Evolutionary conservation across 2,329 filamentous ascomycete species (phyloP).

Genomic region (Chaetomium sp.): DNA sequence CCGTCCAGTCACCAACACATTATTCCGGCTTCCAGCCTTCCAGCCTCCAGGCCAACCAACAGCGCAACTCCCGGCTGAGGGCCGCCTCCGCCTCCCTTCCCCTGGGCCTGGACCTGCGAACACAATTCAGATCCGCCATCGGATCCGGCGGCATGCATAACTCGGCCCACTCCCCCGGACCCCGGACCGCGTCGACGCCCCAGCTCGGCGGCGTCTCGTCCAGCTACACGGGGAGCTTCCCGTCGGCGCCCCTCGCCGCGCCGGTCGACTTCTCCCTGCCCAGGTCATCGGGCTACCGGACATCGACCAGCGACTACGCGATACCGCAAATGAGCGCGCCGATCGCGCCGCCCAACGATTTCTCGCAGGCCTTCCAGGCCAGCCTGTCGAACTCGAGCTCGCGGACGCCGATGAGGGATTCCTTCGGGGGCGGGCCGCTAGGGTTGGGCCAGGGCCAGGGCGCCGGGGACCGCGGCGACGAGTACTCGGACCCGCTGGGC

Average conservation of each 20-base stretch:
- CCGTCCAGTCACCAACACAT: slow-evolving; percentile 53
- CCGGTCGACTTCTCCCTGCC: slow-evolving; percentile 56
- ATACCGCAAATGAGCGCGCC: slow-evolving; percentile 59
- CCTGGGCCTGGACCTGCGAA: slow-evolving; percentile 49
- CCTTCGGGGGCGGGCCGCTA: slow-evolving; percentile 44
- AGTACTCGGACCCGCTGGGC: slow-evolving; percentile 37
- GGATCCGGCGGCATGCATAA: slow-evolving; percentile 37
- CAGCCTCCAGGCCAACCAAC: slow-evolving; percentile 47
- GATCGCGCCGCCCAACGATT: slow-evolving; percentile 56
- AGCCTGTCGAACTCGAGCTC: slow-evolving; percentile 43
- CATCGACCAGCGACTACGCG: slow-evolving; percentile 49
- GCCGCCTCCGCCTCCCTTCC: slow-evolving; percentile 53
- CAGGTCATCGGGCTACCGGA: slow-evolving; percentile 44
- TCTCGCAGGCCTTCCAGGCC: slow-evolving; percentile 52
- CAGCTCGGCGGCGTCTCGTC: slow-evolving; percentile 46
- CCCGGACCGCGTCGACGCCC: slow-evolving; percentile 44
- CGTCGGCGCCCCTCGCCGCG: slow-evolving; percentile 56
- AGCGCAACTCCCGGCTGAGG: slow-evolving; percentile 51
- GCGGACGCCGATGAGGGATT: slow-evolving; percentile 50
- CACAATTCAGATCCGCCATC: slow-evolving; percentile 47
- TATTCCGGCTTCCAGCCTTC: slow-evolving; percentile 50
- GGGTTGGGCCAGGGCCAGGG: slow-evolving; percentile 32
- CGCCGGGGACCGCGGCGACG: slow-evolving; percentile 35
- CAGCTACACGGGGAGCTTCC: slow-evolving; percentile 53
- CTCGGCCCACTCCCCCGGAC: slow-evolving; percentile 39